Evolutionary conservation across 2,329 filamentous ascomycete species (phyloP), one percentile per base, ranked within the genome.

Genomic region (Falciphora oryzae): DNA sequence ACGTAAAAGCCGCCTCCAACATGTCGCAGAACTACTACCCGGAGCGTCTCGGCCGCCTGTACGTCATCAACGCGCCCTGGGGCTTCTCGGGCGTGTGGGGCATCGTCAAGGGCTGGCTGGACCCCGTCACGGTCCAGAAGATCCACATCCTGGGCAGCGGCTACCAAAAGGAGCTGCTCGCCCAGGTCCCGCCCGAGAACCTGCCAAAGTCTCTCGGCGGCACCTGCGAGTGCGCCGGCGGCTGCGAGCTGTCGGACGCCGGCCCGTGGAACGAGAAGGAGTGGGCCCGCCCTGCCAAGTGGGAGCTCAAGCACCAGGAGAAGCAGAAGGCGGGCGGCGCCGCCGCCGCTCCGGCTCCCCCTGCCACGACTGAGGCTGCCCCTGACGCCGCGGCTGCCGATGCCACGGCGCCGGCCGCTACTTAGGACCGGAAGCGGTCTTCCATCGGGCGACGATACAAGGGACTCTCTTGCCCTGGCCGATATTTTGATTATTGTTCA

Each of bases 11-110:
- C 75, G 93, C 92, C 59, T 95, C 92, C 44, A 88, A 82, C 76
- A 91, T 99, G 79, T 96, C 92, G 69, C 95, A 98, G 80, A 97
- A 98, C 85, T 96, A 98, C 87, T 99, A 99, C 81, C 95, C 95
- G 10, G 95, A 99, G 84, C 91, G 95, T 66, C 84, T 99, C 66
- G 95, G 95, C 73, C 93, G 93, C 79, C 85, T 99, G 75, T 99
- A 97, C 84, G 81, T 99, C 72, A 97, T 99, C 87, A 99, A 99
- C 80, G 92, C 94, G 3, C 93, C 93, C 27, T 98, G 93, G 93
- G 93, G 93, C 31, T 98, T 98, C 84, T 89, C 89, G 67, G 85
- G 85, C 70, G 90, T 93, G 68, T 99, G 95, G 85, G 84, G 80
- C 75, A 84, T 96, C 65, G 86, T 98, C 78, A 97, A 96, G 85